Evolutionary conservation across 805 yeast species (phyloP), one percentile per base, ranked within the genome.

Genomic region (Sugiyamaella floridensis): DNA sequence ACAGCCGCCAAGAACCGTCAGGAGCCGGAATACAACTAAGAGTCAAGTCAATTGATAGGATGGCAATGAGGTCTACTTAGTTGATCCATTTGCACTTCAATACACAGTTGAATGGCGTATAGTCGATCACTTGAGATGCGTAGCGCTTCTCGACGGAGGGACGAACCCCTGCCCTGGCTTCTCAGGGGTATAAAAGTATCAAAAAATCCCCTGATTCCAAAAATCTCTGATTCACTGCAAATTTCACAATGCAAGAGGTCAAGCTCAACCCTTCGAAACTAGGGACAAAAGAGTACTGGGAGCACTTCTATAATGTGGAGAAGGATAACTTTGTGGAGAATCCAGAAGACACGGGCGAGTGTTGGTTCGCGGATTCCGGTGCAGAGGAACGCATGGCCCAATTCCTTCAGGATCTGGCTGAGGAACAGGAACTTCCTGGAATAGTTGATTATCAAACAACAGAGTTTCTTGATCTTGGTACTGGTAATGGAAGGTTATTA

Each of bases 281-380:
- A 47, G 98, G 98, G 7, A 89, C 96, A 0, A 81, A 83, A 63
- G 75, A 84, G 63, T 90, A 92, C 72, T 92, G 99, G 98, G 90
- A 93, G 67, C 79, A 83, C 50, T 87, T 92, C 67, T 92, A 92
- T 68, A 72, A 79, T 43, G 64, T 79, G 18, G 99, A 92, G 63
- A 78, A 80, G 56, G 61, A 66, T 26, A 92, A 92, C 69, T 92
- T 86, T 62, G 68, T 73, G 41, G 79, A 79, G 28, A 86, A 92
- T 65, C 81, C 85, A 15, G 76, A 84, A 16, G 97, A 93, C 66
- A 83, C 89, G 0, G 99, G 99, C 1, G 98, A 93, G 67, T 80
- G 90, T 67, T 93, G 99, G 99, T 93, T 93, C 68, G 82, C 86
- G 59, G 99, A 93, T 63, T 84, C 86, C n/a, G 89, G 85, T 62